Evolutionary conservation across 306 rosid genomes (phyloP), one percentile per base, ranked within the genome.

Genomic region (Senna tora): DNA sequence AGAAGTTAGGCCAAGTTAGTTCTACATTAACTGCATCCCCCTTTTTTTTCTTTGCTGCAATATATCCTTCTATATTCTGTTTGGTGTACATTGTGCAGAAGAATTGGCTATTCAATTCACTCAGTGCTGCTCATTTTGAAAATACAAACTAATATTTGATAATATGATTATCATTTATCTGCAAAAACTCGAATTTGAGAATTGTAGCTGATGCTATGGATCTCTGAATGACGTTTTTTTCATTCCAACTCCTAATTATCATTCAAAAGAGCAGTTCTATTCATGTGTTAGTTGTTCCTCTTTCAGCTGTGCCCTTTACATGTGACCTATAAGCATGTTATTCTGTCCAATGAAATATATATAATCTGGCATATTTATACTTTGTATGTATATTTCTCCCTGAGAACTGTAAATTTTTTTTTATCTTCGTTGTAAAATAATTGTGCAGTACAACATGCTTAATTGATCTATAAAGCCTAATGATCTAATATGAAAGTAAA

Each of bases 1-100:
- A 89, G 85, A 94, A 91, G 84, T 79, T 94, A 56, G 90, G 84
- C 87, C 90, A 94, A 89, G 99, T 94, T 75, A 87, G 98, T 93
- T 73, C 85, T 65, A 42, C 52, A 75, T 16, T 63, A 16, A 42
- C 76, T 59, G 69, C 54, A 56, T 3, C 30, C 30, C 30, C 30
- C 69, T 14, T 2, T 43, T 33, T 41, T 34, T 19, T 64, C 55
- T 25, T 53, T 15, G 53, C 6, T 45, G 36, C 69, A 17, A 62
- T 45, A 25, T 66, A 22, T 15, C 63, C 28, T 64, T 62, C 46
- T 76, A 13, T 13, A 20, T 45, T 52, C 33, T 69, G 65, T 54
- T 54, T 32, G 13, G 56, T 22, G 14, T 9, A 4, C 22, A 69
- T 69, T 51, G 20, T 17, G 32, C 34, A 16, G 34, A 68, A 19